Evolutionary conservation across 2,329 filamentous ascomycete species (phyloP).

Genomic region (Colletotrichum sansevieriae): DNA sequence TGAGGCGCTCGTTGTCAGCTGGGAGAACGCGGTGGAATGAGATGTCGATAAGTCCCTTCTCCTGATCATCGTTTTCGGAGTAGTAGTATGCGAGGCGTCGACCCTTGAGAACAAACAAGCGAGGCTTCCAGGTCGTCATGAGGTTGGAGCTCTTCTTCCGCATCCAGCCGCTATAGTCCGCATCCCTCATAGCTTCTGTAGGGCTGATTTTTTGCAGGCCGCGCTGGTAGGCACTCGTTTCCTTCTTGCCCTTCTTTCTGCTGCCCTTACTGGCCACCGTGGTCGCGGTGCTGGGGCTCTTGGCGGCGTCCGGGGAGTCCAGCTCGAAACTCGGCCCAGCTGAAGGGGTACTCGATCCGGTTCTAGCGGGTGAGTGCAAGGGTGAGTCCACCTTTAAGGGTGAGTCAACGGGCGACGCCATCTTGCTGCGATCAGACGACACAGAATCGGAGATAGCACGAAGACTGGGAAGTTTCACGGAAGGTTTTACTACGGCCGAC

Average conservation of each 20-base stretch:
- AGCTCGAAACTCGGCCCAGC: slow-evolving; percentile 80
- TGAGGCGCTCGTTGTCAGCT: slow-evolving; percentile 90
- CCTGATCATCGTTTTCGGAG: slow-evolving; percentile 89
- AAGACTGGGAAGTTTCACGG: slow-evolving; percentile 71
- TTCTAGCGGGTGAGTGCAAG: slow-evolving; percentile 76
- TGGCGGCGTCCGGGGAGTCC: slow-evolving; percentile 77
- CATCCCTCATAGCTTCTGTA: slow-evolving; percentile 84
- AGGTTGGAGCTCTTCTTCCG: slow-evolving; percentile 97
- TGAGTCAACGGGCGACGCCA: slow-evolving; percentile 63
- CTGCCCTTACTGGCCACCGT: slow-evolving; percentile 63
- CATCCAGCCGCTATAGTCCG: slow-evolving; percentile 99
- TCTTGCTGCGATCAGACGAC: slow-evolving; percentile 66
- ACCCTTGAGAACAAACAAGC: slow-evolving; percentile 94
- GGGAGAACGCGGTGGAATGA: slow-evolving; percentile 97
- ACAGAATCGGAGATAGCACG: slow-evolving; percentile 87
- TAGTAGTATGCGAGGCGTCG: slow-evolving; percentile 96
- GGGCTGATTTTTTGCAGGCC: slow-evolving; percentile 87
- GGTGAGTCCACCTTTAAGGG: slow-evolving; percentile 64
- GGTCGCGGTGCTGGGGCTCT: slow-evolving; percentile 64
- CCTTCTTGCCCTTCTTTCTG: slow-evolving; percentile 87
- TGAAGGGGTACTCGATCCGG: slow-evolving; percentile 80
- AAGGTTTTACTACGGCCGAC: slow-evolving; percentile 62
- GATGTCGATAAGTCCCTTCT: slow-evolving; percentile 97
- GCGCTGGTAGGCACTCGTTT: slow-evolving; percentile 92
- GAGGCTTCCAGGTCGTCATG: slow-evolving; percentile 97